Conservation (phyloP, 148 eudicot genomes). For the Tetragonia tetragonoides region DNA sequence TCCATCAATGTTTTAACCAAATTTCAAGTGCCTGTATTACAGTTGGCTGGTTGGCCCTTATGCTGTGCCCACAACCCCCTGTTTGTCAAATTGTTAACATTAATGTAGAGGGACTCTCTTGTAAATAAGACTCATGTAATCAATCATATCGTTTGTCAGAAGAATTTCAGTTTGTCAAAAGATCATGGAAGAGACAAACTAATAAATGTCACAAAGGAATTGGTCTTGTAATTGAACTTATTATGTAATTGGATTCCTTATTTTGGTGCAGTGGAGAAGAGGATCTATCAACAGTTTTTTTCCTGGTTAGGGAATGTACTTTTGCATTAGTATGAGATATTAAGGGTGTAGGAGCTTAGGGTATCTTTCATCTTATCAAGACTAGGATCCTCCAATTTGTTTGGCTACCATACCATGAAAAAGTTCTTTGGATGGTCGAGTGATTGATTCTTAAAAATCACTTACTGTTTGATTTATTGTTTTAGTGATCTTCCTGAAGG, state of each 20-base stretch:
- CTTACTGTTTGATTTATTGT: no score
- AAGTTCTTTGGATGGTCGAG: no score
- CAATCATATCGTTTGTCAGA: neutral
- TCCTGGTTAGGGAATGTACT: neutral
- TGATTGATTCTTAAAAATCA: no score
- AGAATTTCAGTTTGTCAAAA: neutral
- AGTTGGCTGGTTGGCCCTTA: neutral
- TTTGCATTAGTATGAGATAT: no score
- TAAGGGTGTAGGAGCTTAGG: no score
- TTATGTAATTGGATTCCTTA: neutral
- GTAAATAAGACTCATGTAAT: neutral
- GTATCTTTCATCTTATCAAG: neutral
- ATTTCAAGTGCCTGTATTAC: neutral
- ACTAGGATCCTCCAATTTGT: neutral
- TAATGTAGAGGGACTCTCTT: neutral
- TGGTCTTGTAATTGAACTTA: neutral
- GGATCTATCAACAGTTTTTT: neutral
- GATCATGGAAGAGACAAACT: neutral
- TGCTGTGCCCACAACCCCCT: neutral
- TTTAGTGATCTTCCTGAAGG: no score
- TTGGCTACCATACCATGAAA: neutral
- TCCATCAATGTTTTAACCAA: conserved; percentile 17
- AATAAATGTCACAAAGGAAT: neutral
- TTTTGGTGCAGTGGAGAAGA: neutral
- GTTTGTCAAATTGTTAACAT: neutral